Evolutionary conservation across 2,329 filamentous ascomycete genomes (phyloP), one percentile per base, ranked within the genome.

Genomic region (Phoma herbarum): DNA sequence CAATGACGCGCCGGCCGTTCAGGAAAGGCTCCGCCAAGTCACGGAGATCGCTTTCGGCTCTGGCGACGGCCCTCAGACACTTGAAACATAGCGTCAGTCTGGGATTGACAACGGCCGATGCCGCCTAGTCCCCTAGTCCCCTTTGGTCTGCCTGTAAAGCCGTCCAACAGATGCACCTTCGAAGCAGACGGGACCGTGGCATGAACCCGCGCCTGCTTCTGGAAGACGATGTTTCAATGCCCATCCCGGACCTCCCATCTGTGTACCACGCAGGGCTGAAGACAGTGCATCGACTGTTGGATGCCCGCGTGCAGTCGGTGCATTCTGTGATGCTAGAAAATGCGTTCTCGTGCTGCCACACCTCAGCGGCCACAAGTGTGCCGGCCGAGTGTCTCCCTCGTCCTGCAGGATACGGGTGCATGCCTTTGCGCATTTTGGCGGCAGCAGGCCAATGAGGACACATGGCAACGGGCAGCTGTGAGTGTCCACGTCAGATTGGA

Each of bases 401-500:
- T 11, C 23, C 9, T 53, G 51, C 51, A 31, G 33, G 43, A 23
- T 26, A 35, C 9, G 18, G 35, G 39, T 18, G 49, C 44, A 29
- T 48, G 4, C 39, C 20, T 41, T 29, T 33, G 49, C 25, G 25
- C 25, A 22, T 45, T 41, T 31, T 23, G 11, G 26, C 33, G 31
- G 50, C 39, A 35, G 26, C 29, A 50, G 20, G 37, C 65, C 62
- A 65, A 65, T 61, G 52, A 61, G 48, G 47, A 39, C 22, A 29
- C 43, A 25, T 37, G 41, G 46, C 54, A 49, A 46, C n/a, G 48
- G 50, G 58, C 66, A 33, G 50, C 45, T 47, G 50, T 10, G 50
- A 43, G 50, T 25, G 49, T 68, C 67, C 70, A 74, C 70, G 71
- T 72, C 69, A 74, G 70, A 69, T 61, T 60, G 60, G 53, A 52